Evolutionary conservation across 495 filamentous ascomycete genomes (phyloP).

Genomic region (Hypoxylon trugodes): DNA sequence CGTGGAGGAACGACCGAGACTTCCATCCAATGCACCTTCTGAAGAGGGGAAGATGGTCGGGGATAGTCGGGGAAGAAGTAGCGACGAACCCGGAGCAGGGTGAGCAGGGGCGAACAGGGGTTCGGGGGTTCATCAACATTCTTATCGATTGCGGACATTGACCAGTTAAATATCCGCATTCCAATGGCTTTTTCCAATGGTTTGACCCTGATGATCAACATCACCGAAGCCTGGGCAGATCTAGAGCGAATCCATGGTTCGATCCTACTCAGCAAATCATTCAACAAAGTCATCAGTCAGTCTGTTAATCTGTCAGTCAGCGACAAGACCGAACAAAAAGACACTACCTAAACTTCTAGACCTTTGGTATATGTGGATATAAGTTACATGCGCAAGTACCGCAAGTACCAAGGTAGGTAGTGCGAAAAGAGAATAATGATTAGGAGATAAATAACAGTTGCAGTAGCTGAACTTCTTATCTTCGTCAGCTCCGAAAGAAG

Average conservation of each 20-base stretch:
- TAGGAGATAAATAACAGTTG: not conserved
- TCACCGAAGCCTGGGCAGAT: slow-evolving; percentile 26
- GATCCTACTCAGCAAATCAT: slow-evolving; percentile 24
- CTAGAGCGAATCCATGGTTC: slow-evolving; percentile 31
- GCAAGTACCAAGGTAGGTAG: not conserved
- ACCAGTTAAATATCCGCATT: slow-evolving; percentile 21
- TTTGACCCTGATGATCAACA: slow-evolving; percentile 12
- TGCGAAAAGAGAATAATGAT: not conserved
- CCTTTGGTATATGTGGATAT: not conserved
- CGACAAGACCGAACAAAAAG: not conserved
- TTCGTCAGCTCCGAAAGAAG: slow-evolving; percentile 18
- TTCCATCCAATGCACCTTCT: slow-evolving; percentile 18
- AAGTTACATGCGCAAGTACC: no score
- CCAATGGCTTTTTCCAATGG: not conserved
- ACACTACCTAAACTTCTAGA: not conserved
- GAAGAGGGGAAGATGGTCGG: slow-evolving; percentile 31
- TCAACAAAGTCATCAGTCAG: not conserved
- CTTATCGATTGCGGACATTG: slow-evolving; percentile 40
- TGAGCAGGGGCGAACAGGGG: no score
- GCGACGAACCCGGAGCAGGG: slow-evolving; percentile 8
- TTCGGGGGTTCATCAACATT: not conserved
- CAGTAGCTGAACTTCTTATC: slow-evolving; percentile 15
- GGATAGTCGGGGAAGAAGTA: slow-evolving; percentile 1
- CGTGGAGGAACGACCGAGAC: slow-evolving; percentile 10
- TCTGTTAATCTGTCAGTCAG: not conserved